phyloP scores from a whole-genome alignment of 1,284 basidiomycete species.

The Microbotryum saponariae region DNA sequence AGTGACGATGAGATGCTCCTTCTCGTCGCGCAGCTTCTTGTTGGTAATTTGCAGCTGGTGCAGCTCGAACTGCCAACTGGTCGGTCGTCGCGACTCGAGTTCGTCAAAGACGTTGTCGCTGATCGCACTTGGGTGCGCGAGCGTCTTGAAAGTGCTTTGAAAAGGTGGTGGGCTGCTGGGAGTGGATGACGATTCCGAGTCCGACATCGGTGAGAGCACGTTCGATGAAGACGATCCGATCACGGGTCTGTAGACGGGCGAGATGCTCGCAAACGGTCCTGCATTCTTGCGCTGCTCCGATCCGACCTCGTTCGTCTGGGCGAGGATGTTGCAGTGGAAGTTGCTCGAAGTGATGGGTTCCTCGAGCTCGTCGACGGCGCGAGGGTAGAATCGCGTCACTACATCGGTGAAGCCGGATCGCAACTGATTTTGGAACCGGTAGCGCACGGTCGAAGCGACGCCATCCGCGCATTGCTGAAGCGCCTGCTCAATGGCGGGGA shows the following conservation, averaged over 20 bases:
- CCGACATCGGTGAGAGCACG: slow-evolving; percentile 8
- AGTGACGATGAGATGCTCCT: slow-evolving; percentile 42
- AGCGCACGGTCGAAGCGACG: slow-evolving; percentile 16
- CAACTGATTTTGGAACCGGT: slow-evolving; percentile 17
- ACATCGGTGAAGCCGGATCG: slow-evolving; percentile 16
- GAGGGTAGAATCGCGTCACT: slow-evolving; percentile 32
- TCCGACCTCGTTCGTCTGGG: slow-evolving; percentile 27
- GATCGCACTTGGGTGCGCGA: slow-evolving; percentile 27
- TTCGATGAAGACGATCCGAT: background rate
- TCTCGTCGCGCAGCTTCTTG: slow-evolving; percentile 60
- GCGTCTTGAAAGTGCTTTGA: slow-evolving; percentile 34
- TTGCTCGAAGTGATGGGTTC: slow-evolving; percentile 2
- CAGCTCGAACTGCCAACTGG: slow-evolving; percentile 86
- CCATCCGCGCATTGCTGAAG: slow-evolving; percentile 21
- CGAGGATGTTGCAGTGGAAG: slow-evolving; percentile 21
- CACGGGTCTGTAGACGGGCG: slow-evolving; percentile 15
- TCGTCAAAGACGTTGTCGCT: slow-evolving; percentile 60
- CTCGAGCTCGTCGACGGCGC: slow-evolving; percentile 15
- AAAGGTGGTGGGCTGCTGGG: slow-evolving; percentile 7
- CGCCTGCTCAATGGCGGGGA: slow-evolving; percentile 10
- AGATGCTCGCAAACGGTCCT: slow-evolving; percentile 6
- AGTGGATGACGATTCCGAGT: slow-evolving; percentile 13
- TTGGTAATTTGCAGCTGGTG: slow-evolving; percentile 63
- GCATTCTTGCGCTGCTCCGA: slow-evolving; percentile 28
- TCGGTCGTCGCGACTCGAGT: slow-evolving; percentile 56